phyloP scores from a whole-genome alignment of 768 basidiomycete genomes.

The Suillus lakei region DNA sequence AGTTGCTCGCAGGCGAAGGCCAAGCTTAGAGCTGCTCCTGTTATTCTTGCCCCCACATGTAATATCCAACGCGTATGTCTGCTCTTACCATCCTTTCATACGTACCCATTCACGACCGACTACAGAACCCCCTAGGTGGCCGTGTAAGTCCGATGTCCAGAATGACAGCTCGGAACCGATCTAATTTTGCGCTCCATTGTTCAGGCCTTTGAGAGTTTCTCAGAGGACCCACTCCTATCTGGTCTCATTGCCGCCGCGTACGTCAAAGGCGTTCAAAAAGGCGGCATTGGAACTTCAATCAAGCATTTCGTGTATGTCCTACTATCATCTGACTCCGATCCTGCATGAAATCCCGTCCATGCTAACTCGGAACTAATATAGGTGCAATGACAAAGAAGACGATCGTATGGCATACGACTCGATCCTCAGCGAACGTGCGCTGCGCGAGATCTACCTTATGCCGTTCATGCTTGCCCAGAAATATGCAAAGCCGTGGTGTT shows the following conservation, averaged over 20 bases:
- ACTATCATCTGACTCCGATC: neutral
- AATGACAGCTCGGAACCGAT: neutral
- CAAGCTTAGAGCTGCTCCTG: conserved; percentile 68
- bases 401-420: conserved; percentile 68
- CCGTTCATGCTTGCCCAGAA: conserved; percentile 66
- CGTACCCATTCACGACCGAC: neutral
- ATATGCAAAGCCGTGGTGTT: conserved; percentile 54
- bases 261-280: conserved; percentile 75
- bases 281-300: conserved; percentile 77
- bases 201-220: conserved; percentile 78
- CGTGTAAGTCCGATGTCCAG: conserved; percentile 44
- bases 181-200: conserved; percentile 10
- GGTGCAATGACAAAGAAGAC: conserved; percentile 83
- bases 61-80: conserved; percentile 75
- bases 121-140: conserved; percentile 71
- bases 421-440: conserved; percentile 52
- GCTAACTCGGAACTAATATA: conserved; percentile 24
- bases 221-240: conserved; percentile 77
- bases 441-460: conserved; percentile 64
- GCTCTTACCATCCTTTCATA: conserved; percentile 17
- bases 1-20: conserved; percentile 74
- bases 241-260: conserved; percentile 74
- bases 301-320: conserved; percentile 78
- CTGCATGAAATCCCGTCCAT: neutral
- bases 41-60: conserved; percentile 80